phyloP scores from a whole-genome alignment of 163 green algal species.

The Trebouxiophyceae sp. region DNA sequence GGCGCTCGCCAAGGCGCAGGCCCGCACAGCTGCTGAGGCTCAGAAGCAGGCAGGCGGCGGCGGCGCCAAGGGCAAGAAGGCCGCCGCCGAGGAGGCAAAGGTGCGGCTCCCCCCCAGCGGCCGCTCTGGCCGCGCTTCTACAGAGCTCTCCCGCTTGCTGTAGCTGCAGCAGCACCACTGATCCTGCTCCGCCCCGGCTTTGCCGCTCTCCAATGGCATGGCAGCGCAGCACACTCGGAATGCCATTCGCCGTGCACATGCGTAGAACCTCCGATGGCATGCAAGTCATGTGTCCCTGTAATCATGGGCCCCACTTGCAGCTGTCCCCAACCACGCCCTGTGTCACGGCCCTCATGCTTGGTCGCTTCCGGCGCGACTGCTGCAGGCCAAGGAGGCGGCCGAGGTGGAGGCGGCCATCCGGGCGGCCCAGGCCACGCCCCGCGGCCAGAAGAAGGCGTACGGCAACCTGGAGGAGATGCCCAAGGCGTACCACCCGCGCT shows the following conservation, averaged over 20 bases:
- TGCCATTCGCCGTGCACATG: no score
- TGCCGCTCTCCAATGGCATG: neutral
- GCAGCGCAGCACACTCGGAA: no score
- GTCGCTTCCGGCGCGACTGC: neutral
- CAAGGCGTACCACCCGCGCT: slow-evolving; percentile 81
- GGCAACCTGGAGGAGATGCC: slow-evolving; percentile 48
- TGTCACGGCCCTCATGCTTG: neutral
- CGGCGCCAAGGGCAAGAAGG: slow-evolving; percentile 2
- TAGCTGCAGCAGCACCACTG: neutral
- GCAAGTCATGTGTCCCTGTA: neutral
- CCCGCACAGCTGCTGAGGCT: neutral
- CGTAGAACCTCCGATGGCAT: neutral
- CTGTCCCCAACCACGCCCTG: neutral
- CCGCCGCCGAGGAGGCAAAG: neutral
- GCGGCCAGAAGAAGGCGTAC: slow-evolving; percentile 80
- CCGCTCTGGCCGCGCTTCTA: neutral
- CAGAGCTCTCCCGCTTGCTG: neutral
- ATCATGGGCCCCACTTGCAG: neutral
- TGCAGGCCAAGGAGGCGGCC: slow-evolving; percentile 60
- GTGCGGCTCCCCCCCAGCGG: neutral
- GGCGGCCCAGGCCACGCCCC: slow-evolving; percentile 46
- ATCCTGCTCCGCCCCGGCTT: neutral
- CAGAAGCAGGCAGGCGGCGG: neutral
- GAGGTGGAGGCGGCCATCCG: slow-evolving; percentile 54
- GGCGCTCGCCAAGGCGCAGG: neutral